phyloP scores from a whole-genome alignment of 1,284 basidiomycete species.

The Naganishia sp. region DNA sequence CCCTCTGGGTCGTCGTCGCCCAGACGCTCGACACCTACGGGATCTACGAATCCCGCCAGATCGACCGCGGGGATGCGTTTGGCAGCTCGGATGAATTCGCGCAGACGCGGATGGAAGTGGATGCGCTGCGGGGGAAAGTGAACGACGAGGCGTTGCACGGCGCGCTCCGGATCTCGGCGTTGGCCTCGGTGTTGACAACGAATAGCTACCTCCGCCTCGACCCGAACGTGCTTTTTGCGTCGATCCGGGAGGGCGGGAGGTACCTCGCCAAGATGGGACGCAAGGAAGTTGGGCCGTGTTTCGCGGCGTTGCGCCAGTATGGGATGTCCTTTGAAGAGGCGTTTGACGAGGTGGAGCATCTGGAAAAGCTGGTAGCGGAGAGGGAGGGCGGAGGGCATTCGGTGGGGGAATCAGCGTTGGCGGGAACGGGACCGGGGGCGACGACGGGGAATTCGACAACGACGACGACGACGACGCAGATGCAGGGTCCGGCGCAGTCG shows the following conservation, averaged over 20 bases:
- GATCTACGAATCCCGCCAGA: conserved; percentile 61
- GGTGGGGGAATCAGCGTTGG: too few relatives aligned
- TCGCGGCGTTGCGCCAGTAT: conserved; percentile 82
- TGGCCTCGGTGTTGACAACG: conserved; percentile 74
- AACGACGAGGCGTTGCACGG: conserved; percentile 77
- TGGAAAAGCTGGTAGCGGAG: conserved; percentile 38
- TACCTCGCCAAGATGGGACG: conserved; percentile 78
- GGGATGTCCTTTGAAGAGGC: conserved; percentile 68
- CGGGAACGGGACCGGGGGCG: too few relatives aligned
- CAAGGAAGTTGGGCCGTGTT: conserved; percentile 76
- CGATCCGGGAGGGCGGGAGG: conserved; percentile 76
- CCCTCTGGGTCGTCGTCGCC: conserved; percentile 66
- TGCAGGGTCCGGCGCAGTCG: not conserved
- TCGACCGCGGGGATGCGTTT: conserved; percentile 29
- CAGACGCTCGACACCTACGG: conserved; percentile 73
- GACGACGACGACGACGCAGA: not conserved
- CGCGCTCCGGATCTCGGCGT: conserved; percentile 78
- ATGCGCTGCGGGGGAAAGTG: conserved; percentile 67
- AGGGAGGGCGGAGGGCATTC: not conserved
- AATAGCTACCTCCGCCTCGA: conserved; percentile 70
- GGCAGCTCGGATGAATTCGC: conserved; percentile 23
- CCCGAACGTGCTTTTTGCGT: conserved; percentile 78
- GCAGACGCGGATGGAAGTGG: conserved; percentile 57
- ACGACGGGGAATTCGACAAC: too few relatives aligned
- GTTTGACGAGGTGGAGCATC: conserved; percentile 69